Conservation (phyloP, 257 asterid species). For the Solanum bukasovii region DNA sequence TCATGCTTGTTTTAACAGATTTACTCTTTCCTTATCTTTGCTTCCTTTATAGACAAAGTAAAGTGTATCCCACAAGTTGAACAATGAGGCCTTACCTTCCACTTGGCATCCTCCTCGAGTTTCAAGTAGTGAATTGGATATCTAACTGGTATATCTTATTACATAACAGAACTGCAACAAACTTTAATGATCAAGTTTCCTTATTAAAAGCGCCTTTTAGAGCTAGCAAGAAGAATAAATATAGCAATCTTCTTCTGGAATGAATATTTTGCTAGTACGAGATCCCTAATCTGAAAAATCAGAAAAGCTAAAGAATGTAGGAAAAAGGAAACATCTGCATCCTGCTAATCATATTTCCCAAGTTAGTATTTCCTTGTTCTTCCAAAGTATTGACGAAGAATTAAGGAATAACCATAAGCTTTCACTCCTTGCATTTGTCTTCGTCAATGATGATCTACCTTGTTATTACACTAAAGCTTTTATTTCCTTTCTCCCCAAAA, state of each 20-base stretch:
- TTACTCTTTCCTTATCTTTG: not conserved
- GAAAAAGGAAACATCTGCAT: not conserved
- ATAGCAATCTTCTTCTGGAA: not conserved
- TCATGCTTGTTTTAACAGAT: not conserved
- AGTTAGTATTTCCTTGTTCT: not conserved
- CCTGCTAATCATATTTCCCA: not conserved
- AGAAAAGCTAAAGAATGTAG: not conserved
- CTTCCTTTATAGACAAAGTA: not conserved
- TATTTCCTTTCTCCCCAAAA: not conserved
- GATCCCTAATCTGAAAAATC: not conserved
- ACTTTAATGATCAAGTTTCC: not conserved
- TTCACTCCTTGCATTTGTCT: not conserved
- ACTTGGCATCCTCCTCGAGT: not conserved
- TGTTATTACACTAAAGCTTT: not conserved
- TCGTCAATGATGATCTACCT: not conserved
- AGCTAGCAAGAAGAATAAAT: not conserved
- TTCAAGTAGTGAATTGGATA: not conserved
- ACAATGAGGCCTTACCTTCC: not conserved
- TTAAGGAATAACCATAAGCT: not conserved
- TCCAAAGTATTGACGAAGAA: not conserved
- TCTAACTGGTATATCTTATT: not conserved
- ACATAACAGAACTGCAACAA: not conserved
- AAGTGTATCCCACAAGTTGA: not conserved
- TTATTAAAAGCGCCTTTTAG: not conserved
- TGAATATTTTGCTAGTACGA: not conserved